Conservation (phyloP, 257 asterid genomes). For the Buddleja alternifolia region DNA sequence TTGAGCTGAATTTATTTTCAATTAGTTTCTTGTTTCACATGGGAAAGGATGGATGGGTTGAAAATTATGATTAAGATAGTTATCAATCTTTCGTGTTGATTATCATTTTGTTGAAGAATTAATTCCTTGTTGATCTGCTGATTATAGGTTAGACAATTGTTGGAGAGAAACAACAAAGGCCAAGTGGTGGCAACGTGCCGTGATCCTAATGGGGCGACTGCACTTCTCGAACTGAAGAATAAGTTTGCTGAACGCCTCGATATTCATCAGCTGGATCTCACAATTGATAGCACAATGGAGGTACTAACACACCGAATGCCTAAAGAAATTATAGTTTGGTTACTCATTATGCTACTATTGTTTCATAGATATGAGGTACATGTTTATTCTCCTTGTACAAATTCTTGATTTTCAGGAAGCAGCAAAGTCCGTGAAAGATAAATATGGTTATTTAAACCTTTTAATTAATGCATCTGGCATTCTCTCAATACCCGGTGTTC, state of each 20-base stretch:
- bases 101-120: constrained; percentile 10
- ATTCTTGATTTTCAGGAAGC: constrained; percentile 54
- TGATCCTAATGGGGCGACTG: constrained; percentile 65
- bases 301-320: constrained; percentile 32
- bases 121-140: constrained; percentile 15
- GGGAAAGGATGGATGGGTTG: not conserved
- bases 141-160: constrained; percentile 76
- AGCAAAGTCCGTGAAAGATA: constrained; percentile 66
- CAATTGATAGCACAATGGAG: constrained; percentile 83
- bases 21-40: not conserved
- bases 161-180: constrained; percentile 66
- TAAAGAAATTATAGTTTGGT: too few species aligned
- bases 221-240: constrained; percentile 68
- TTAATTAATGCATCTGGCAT: constrained; percentile 89
- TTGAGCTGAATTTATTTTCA: not conserved
- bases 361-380: too few species aligned
- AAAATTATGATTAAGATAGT: not conserved
- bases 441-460: constrained; percentile 77
- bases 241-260: constrained; percentile 74
- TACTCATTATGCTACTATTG: too few species aligned
- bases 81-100: constrained; percentile 3
- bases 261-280: constrained; percentile 76
- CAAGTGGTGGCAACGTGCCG: constrained; percentile 89
- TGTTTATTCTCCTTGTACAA: not conserved
- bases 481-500: constrained; percentile 71